Evolutionary conservation across 305 asterid genomes (phyloP).

Genomic region (Euphrasia arctica): DNA sequence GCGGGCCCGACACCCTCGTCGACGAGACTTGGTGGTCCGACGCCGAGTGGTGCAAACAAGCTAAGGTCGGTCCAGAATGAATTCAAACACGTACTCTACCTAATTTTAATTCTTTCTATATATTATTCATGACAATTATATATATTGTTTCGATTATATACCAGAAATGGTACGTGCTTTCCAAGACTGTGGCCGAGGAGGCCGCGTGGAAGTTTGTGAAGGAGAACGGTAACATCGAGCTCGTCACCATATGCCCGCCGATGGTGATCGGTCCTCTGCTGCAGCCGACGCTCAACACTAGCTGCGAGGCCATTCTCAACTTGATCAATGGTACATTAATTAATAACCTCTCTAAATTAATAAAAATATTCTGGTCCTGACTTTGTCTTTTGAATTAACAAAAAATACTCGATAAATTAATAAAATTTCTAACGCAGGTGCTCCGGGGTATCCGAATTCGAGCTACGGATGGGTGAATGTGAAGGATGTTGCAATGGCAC

Average conservation of each 20-base stretch:
- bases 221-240: slow-evolving; percentile 33
- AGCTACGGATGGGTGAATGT: slow-evolving; percentile 59
- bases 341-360: too few species aligned
- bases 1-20: slow-evolving; percentile 45
- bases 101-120: too few species aligned
- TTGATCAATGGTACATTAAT: slow-evolving; percentile 30
- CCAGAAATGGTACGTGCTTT: slow-evolving; percentile 36
- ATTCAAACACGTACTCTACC: not conserved
- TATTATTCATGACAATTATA: too few species aligned
- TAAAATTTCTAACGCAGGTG: slow-evolving; percentile 29
- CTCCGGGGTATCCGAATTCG: slow-evolving; percentile 43
- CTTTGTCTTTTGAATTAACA: too few species aligned
- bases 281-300: slow-evolving; percentile 44
- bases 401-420: too few species aligned
- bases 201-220: slow-evolving; percentile 46
- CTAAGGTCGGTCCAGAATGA: slow-evolving; percentile 26
- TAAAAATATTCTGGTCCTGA: too few species aligned
- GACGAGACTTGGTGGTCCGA: slow-evolving; percentile 62
- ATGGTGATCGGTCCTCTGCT: slow-evolving; percentile 41
- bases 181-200: slow-evolving; percentile 45
- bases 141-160: not conserved
- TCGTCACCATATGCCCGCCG: slow-evolving; percentile 42
- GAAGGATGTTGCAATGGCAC: slow-evolving; percentile 56
- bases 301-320: slow-evolving; percentile 30
- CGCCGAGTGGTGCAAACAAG: slow-evolving; percentile 43